Base-by-base conservation (phyloP, 768 basidiomycete species). In the Suillus decipiens region DNA sequence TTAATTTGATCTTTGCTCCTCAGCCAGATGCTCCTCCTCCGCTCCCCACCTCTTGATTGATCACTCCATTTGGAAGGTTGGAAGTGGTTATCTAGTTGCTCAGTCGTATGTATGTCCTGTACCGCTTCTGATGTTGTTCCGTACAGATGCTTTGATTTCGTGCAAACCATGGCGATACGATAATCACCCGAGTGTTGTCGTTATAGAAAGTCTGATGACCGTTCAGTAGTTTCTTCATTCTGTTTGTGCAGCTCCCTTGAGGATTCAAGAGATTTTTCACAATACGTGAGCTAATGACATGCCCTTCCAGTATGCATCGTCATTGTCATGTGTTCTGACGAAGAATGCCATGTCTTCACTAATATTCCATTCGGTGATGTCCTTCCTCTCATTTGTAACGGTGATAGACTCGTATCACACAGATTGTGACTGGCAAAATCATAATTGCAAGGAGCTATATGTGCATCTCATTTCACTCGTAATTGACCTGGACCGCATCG, bases 21-120 rank as follows among this genome's bases (percentile, higher is more conserved):
- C 88, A 91, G 75, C 91, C 92, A 8, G 89, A 89, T 60, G 90
- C 87, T 3, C 90, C 92, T 36, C 92, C 91, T 56, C 91, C 91
- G 53, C 80, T 91, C 71, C 90, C 90, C 42, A 68, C 71, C 59
- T 76, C 68, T 15, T 75, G 60, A 69, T 45, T 55, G 39, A 47
- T 24, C 28, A 42, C 60, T 51, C 58, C 31, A 58, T 57, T 60
- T 62, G 64, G 63, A 53, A 64, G 61, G 55, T 54, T 50, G 45
- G 60, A 58, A 63, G 66, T 70, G 60, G 60, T 64, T 64, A 60
- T 71, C 50, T 63, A 34, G 45, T 48, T 24, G 59, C 28, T 64
- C 57, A 45, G 56, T 24, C 67, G 65, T 74, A 65, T 71, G 69
- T 75, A 69, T 43, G 61, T 62, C 39, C 39, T 41, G 56, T 57